These are phyloP conservation scores for Rhipidocladum racemiflorum DNA, from an alignment of 176 grass and related monocot species.

Conservation along the genomic window DNA sequence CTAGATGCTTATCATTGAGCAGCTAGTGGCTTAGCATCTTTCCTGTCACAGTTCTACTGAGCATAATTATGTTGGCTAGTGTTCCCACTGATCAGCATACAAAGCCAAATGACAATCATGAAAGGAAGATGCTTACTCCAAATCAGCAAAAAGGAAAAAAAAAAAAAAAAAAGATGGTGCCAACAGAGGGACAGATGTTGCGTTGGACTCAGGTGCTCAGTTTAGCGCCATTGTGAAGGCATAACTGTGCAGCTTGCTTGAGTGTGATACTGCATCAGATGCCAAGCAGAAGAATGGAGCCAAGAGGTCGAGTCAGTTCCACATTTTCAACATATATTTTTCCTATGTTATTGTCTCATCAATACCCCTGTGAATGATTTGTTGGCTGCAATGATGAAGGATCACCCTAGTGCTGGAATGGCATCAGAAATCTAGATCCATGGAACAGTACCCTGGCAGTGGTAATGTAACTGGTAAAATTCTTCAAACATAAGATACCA, in stretches of 20 bases:
- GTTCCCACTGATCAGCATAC: constrained; percentile 3
- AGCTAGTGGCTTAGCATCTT: constrained; percentile 2
- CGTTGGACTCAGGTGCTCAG: constrained; percentile 19
- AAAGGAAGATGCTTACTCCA: constrained; percentile 20
- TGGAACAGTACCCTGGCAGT: background rate
- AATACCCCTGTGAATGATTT: background rate
- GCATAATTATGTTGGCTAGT: constrained; percentile 14
- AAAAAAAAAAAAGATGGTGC: background rate
- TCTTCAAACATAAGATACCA: background rate
- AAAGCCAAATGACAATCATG: constrained; percentile 31
- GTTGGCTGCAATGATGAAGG: constrained; percentile 18
- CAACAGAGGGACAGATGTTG: constrained; percentile 8
- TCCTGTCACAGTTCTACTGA: constrained; percentile 7
- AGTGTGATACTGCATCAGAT: constrained; percentile 30
- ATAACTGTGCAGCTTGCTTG: background rate
- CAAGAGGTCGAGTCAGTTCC: constrained; percentile 8
- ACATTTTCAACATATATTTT: constrained; percentile 5
- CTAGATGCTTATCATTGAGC: constrained; percentile 1
- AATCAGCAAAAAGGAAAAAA: background rate
- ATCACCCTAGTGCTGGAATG: constrained; percentile 1
- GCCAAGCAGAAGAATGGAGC: background rate
- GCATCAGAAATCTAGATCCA: constrained; percentile 10
- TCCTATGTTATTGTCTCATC: background rate
- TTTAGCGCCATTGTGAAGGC: constrained; percentile 16
- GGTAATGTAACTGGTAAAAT: background rate